Evolutionary conservation across 2,329 filamentous ascomycete species (phyloP), one percentile per base, ranked within the genome.

Genomic region (Dactylonectria macrodidyma): DNA sequence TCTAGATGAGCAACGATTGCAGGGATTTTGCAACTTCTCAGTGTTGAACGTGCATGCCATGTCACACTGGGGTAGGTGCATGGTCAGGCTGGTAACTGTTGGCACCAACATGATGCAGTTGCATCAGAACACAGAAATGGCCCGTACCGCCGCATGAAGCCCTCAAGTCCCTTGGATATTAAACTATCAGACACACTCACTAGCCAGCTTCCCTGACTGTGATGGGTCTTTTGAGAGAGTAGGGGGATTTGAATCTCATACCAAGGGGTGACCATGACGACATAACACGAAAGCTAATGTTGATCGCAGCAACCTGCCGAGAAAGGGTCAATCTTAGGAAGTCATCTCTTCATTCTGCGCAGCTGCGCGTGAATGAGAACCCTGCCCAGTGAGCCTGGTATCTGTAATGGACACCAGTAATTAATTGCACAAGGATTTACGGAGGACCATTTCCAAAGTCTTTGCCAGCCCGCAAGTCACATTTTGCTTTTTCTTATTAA

Each of bases 41-140:
- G 51, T 36, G 5, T 34, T 16, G 34, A 3, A 11, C 51, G 36
- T 54, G 33, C n/a, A 22, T 22, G n/a, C 34, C 33, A 22, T 24
- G 33, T 36, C 33, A 36, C 16, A 33, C 34, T 36, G 60, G 54
- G 47, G 52, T 30, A 14, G 44, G 52, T 62, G 5, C 16, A 44
- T 26, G 12, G 19, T 30, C 22, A 24, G 9, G 14, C 19, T 14
- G 46, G 26, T 26, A 9, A 19, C 8, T 10, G 7, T 60, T 52
- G 12, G 22, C 3, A 7, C 30, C 19, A 41, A 44, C 9, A 2
- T 22, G 9, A 26, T 44, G 14, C 1, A 33, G 8, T 2, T 16
- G 14, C 4, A 44, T 44, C 26, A 7, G 22, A 24, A 6, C 16
- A 41, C 22, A 41, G 3, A 9, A 52, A 44, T n/a, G 22, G 7